Evolutionary conservation across 1,284 basidiomycete genomes (phyloP), one percentile per base, ranked within the genome.

Genomic region (Boletus semigastroideus): DNA sequence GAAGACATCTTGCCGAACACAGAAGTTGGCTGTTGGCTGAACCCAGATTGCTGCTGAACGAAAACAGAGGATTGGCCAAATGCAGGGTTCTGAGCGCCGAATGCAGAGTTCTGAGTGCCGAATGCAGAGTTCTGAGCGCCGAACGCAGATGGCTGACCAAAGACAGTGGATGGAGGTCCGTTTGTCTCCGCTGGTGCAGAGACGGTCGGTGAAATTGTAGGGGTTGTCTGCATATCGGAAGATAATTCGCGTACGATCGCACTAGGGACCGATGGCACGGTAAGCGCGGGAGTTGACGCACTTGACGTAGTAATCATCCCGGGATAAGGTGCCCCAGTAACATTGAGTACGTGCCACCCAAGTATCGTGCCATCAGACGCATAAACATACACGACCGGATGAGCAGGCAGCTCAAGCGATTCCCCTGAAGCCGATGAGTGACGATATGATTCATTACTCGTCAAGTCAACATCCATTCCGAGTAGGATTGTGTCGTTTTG

Each of bases 331-430:
- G 56, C 63, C 1, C 73, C 73, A 19, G 70, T 70, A 3, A 77
- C 73, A 63, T 89, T 83, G 43, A 90, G 80, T 33, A 90, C 65
- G 61, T 84, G 76, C 86, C 92, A 94, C 3, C 78, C 90, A 36
- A 86, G 78, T 33, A 94, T 52, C 1, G 90, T 88, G 17, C 91
- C 91, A 61, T 94, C 91, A 53, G 83, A 90, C 5, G 89, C 79
- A 65, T 91, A 93, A 5, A 84, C 81, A 63, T 84, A 88, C 64
- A 92, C 72, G 47, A 92, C 76, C 0, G 91, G 91, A 10, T 79
- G 77, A n/a, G 80, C 73, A 7, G 83, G 79, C 5, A 80, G 59
- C 17, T 75, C 70, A 31, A 63, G 67, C 54, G 66, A 74, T 53
- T 82, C 80, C 1, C 80, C 80, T 0, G 75, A 76, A 13, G 73